Conservation (phyloP, 352 stramenopile genomes). For the Phytophthora idaei region DNA sequence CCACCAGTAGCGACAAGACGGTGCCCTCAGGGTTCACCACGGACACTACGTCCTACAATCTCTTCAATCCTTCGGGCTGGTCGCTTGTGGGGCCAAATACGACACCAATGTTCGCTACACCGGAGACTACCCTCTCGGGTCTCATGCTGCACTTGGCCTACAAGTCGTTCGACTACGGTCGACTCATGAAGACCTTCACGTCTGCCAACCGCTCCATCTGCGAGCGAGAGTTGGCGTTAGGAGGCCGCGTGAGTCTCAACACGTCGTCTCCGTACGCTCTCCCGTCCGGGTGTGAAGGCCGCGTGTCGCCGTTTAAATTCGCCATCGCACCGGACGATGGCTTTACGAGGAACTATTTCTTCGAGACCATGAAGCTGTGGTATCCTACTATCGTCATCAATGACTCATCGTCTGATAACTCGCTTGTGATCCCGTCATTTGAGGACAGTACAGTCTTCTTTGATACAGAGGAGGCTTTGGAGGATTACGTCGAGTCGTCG, state of each 20-base stretch:
- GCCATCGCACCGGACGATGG: constrained; percentile 44
- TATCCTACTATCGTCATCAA: constrained; percentile 43
- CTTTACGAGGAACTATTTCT: constrained; percentile 56
- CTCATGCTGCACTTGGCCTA: constrained; percentile 58
- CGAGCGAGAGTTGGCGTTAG: constrained; percentile 22
- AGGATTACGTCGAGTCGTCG: constrained; percentile 41
- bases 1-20: constrained; percentile 35
- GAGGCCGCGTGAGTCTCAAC: constrained; percentile 33
- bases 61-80: constrained; percentile 46
- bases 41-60: constrained; percentile 39
- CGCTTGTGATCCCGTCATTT: constrained; percentile 41
- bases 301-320: constrained; percentile 58
- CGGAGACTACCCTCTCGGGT: constrained; percentile 65
- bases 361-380: constrained; percentile 42
- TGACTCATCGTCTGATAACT: constrained; percentile 6
- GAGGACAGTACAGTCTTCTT: constrained; percentile 51
- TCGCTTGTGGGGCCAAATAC: constrained; percentile 38
- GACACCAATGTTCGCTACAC: constrained; percentile 47
- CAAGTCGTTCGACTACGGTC: constrained; percentile 32
- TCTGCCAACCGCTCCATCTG: constrained; percentile 34
- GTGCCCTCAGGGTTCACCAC: constrained; percentile 47
- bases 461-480: constrained; percentile 32
- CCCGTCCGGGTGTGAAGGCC: constrained; percentile 40
- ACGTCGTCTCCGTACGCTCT: constrained; percentile 27
- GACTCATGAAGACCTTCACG: constrained; percentile 43